A percentile compares a stretch with the other conserved stretches of the same genome.
Evolutionary conservation across 179 eudicot genomes (phyloP).

Genomic region (Carnegiea gigantea): DNA sequence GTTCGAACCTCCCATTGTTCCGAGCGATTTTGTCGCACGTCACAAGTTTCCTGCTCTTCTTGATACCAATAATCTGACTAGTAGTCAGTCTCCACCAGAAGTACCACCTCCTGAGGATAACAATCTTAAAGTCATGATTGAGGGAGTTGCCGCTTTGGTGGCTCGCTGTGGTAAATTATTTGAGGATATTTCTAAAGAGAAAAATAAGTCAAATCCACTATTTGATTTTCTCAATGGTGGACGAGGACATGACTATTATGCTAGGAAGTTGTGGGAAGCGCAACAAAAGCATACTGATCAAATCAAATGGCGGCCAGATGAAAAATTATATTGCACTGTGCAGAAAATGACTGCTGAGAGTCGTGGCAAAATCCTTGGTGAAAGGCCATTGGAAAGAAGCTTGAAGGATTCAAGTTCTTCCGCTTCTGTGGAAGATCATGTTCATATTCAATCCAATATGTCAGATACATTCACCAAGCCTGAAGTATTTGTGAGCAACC

Average conservation of each 20-base stretch:
- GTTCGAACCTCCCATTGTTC: conserved; percentile 80
- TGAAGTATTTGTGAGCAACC: conserved; percentile 72
- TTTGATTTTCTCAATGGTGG: conserved; percentile 89
- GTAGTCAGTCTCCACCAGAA: conserved; percentile 61
- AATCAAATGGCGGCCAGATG: conserved; percentile 47
- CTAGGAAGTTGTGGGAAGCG: conserved; percentile 95
- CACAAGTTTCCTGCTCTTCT: conserved; percentile 72
- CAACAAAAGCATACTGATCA: conserved; percentile 61
- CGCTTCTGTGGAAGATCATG: conserved; percentile 34
- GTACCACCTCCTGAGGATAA: conserved; percentile 77
- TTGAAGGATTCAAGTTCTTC: conserved; percentile 40
- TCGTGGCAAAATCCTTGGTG: conserved; percentile 88
- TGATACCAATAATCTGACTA: conserved; percentile 33
- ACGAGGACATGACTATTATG: conserved; percentile 74
- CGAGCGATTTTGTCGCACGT: conserved; percentile 63
- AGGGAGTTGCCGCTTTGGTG: conserved; percentile 87
- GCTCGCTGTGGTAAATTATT: conserved; percentile 91
- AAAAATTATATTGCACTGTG: conserved; percentile 34
- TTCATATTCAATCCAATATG: conserved; percentile 53
- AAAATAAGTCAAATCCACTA: conserved; percentile 72
- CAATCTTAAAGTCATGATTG: conserved; percentile 71
- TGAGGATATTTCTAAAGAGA: conserved; percentile 91
- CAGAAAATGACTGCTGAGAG: conserved; percentile 85
- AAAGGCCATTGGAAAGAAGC: conserved; percentile 76
- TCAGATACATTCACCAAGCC: conserved; percentile 85